Conservation (phyloP, 2,329 filamentous ascomycete genomes). For the Epichloe sibirici region DNA sequence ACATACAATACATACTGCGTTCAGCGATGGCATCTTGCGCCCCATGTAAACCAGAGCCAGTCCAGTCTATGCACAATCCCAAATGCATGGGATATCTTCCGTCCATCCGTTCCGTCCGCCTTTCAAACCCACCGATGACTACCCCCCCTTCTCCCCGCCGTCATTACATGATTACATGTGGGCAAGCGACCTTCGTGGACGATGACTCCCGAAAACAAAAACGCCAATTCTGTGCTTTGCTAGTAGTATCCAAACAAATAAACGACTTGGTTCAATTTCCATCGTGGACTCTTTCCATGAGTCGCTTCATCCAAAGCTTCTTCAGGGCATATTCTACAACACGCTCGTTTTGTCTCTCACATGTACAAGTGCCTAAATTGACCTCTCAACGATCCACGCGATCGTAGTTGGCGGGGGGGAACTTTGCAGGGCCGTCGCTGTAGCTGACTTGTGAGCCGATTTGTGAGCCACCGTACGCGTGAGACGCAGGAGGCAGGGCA, state of each 20-base stretch:
- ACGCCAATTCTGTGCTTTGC: neutral
- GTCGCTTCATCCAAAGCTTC: too few relatives aligned
- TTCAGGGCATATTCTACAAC: constrained; percentile 6
- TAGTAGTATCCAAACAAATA: neutral
- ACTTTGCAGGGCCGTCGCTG: constrained; percentile 37
- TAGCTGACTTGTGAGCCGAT: constrained; percentile 31
- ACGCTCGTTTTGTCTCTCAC: constrained; percentile 8
- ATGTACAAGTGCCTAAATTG: neutral
- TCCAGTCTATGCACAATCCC: neutral
- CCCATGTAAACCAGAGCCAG: neutral
- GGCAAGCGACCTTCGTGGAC: neutral
- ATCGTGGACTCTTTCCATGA: neutral
- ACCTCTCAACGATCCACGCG: constrained; percentile 26
- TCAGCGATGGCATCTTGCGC: neutral
- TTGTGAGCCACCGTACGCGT: constrained; percentile 21
- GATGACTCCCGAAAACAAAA: neutral
- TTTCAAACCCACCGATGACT: too few relatives aligned
- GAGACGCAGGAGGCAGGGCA: constrained; percentile 14
- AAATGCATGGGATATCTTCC: neutral
- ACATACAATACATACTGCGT: neutral
- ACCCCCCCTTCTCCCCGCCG: too few relatives aligned
- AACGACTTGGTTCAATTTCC: neutral
- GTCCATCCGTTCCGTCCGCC: neutral
- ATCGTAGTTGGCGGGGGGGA: constrained; percentile 47
- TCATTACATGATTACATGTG: too few relatives aligned